Percentiles rank a stretch among this genome's conserved stretches.
Evolutionary conservation across 352 stramenopile species (phyloP).

Genomic region (Pythium coloratum): DNA sequence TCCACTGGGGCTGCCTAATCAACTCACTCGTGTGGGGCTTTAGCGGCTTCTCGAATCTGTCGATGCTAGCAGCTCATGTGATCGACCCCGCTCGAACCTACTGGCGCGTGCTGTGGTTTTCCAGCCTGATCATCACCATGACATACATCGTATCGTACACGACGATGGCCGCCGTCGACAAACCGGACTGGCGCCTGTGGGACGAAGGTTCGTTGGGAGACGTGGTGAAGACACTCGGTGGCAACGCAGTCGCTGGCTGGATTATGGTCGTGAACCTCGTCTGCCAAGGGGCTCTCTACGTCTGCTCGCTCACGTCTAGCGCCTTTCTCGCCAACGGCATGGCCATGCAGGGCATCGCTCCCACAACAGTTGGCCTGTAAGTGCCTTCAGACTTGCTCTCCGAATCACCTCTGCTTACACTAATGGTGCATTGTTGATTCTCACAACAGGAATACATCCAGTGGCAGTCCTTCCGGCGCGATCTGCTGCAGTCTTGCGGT

Average conservation of each 20-base stretch:
- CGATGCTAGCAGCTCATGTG: constrained; percentile 49
- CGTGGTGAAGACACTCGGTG: constrained; percentile 39
- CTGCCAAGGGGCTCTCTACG: constrained; percentile 46
- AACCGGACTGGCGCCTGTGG: constrained; percentile 52
- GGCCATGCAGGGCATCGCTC: constrained; percentile 48
- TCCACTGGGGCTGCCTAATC: constrained; percentile 33
- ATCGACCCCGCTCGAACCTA: constrained; percentile 37
- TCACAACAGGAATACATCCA: constrained; percentile 19
- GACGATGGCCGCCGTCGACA: constrained; percentile 34
- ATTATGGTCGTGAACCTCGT: constrained; percentile 36
- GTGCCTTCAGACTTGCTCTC: neutral
- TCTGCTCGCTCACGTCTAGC: constrained; percentile 45
- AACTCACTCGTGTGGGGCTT: constrained; percentile 52
- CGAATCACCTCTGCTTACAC: no score
- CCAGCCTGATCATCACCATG: constrained; percentile 38
- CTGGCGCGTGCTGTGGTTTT: constrained; percentile 42
- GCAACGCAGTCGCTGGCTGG: constrained; percentile 31
- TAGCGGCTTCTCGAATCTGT: constrained; percentile 59
- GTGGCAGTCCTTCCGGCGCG: constrained; percentile 36
- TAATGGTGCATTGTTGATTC: no score
- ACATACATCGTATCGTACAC: constrained; percentile 47
- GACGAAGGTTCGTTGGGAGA: constrained; percentile 36
- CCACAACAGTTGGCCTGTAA: constrained; percentile 43
- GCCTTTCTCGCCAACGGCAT: constrained; percentile 59
- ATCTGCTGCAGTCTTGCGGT: constrained; percentile 60